Evolutionary conservation across 192 early-diverging fungal genomes (phyloP), one percentile per base, ranked within the genome.

Genomic region (Coemansia pectinata): DNA sequence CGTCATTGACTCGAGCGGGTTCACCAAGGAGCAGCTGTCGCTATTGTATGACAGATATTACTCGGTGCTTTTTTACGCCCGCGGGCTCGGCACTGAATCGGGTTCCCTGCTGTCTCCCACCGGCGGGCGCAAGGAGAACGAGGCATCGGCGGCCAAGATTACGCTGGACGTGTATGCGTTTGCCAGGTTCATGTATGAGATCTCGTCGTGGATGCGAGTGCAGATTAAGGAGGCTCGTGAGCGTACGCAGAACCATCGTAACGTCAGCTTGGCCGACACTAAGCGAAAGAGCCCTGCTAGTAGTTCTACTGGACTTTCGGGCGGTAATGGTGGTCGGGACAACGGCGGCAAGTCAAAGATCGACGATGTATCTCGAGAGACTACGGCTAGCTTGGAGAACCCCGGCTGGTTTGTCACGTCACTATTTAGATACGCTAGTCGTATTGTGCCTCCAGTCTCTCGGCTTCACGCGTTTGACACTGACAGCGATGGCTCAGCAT

Each of bases 21-120:
- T 98, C 67, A 89, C 86, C 66, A 93, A 94, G 71, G 92, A 94
- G 47, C 89, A 98, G 70, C 86, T 97, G 36, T 85, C 92, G 29
- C 85, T 93, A 39, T 79, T 98, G n/a, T 96, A 94, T 71, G 95
- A 98, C 79, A 83, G 90, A 38, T 97, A 88, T 86, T 96, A 91
- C 77, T 88, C 84, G 52, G 93, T 94, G 1, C 74, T 92, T 33
- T 91, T 92, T 76, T 92, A 91, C 67, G 60, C 70, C 19, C 76
- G 60, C 14, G 57, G 48, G 10, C 40, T 34, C 29, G 34, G 62
- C 19, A 29, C 34, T 27, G 52, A 41, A 17, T 38, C 3, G 0
- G 52, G 17, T 6, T 6, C 63, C 11, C 67, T 27, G n/a, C 4
- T 5, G 52, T 65, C 42, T 15, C n/a, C 44, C 50, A 7, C 65